Evolutionary conservation across 805 yeast genomes (phyloP).

Genomic region (Nakazawaea anatomiae): DNA sequence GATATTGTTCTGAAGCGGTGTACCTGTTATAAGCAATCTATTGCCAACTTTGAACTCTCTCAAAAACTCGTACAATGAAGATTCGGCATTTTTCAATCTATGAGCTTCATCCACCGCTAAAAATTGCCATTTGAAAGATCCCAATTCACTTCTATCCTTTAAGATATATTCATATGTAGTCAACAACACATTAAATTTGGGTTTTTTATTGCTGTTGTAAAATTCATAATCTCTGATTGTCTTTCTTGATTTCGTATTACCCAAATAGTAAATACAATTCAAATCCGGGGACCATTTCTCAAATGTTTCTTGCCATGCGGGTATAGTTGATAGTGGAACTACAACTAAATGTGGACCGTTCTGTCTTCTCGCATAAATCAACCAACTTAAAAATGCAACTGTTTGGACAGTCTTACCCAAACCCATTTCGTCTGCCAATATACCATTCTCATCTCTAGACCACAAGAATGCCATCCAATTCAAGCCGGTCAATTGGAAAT

Average conservation of each 20-base stretch:
- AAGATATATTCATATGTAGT: constrained; percentile 96
- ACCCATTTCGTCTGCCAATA: constrained; percentile 98
- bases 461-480: constrained; percentile 99
- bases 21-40: constrained; percentile 90
- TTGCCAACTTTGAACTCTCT: constrained; percentile 77
- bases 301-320: constrained; percentile 99
- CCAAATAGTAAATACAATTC: constrained; percentile 88
- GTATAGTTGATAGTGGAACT: constrained; percentile 92
- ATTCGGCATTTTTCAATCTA: constrained; percentile 88
- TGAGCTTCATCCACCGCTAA: constrained; percentile 99
- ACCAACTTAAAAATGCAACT: constrained; percentile 90
- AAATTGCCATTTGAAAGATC: constrained; percentile 88
- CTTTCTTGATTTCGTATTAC: constrained; percentile 81
- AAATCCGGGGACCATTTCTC: constrained; percentile 97
- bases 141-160: constrained; percentile 79
- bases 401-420: constrained; percentile 97
- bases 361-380: constrained; percentile 90
- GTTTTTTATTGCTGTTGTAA: constrained; percentile 59
- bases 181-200: constrained; percentile 84
- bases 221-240: constrained; percentile 83
- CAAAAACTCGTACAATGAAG: constrained; percentile 86
- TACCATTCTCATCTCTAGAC: constrained; percentile 97
- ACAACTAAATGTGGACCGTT: constrained; percentile 97
- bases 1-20: constrained; percentile 94
- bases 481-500: constrained; percentile 95